Base-by-base conservation (phyloP, 1,284 basidiomycete genomes). In the Heliocybe sulcata region DNA sequence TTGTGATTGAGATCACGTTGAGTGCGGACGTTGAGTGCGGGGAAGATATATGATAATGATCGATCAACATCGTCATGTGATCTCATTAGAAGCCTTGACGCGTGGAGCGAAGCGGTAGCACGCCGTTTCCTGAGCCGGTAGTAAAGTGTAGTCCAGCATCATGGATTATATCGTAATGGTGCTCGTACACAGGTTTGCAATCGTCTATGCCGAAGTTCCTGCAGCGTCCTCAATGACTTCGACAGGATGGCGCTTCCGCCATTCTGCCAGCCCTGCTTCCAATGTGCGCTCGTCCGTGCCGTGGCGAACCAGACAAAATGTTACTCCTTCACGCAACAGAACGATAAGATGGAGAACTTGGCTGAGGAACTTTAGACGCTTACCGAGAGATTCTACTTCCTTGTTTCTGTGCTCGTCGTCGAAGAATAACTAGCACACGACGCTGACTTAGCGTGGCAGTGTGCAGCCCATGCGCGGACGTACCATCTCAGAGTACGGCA, bases 401-500 rank as follows among this genome's bases (percentile, higher is more conserved):
- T 74, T 76, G 62, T 94, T 93, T 29, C 90, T 76, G 54, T 65
- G 66, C 65, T 94, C 91, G 61, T 94, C 91, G 59, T 93, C 90
- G 58, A 89, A 94, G 69, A 93, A 93, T 2, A 94, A 73, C 90
- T 87, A 53, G 4, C n/a, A 3, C 14, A 16, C 14, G 16, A 35
- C 6, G 20, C 9, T 33, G 33, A 27, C 16, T 52, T 26, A 35
- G 51, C 3, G 47, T 29, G 20, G 20, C 11, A 52, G 4, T 22
- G 29, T 19, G 51, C 3, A 23, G 22, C 8, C 12, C 9, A 22
- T 33, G 33, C 10, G 3, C 10, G n/a, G 6, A 31, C 51, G 29
- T 52, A 88, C 89, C 92, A 94, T 94, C 61, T 94, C 85, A 2
- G 81, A 79, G 64, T 92, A 94, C 0, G 90, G 83, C 52, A 95